Percentiles rank a stretch among this genome's conserved stretches.
phyloP scores from a whole-genome alignment of 345 rosid genomes.

The Eucalyptus marginata region DNA sequence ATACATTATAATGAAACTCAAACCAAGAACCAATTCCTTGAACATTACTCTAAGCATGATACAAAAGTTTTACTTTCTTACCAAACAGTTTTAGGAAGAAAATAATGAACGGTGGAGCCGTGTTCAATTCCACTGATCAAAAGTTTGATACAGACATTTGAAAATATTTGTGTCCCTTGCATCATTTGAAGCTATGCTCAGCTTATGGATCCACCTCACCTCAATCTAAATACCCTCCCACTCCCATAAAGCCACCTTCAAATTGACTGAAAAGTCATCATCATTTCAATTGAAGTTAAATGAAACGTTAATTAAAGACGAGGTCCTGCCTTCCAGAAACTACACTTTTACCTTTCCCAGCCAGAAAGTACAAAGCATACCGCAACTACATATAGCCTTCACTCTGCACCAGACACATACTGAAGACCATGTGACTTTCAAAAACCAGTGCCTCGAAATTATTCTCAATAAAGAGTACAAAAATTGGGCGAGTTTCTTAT shows the following conservation, averaged over 20 bases:
- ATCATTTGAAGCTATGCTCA: background rate
- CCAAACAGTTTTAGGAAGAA: background rate
- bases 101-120: background rate
- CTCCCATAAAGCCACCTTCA: background rate
- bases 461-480: background rate
- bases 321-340: background rate
- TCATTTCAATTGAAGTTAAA: background rate
- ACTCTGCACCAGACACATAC: background rate
- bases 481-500: background rate
- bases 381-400: background rate
- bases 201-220: background rate
- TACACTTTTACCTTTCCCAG: background rate
- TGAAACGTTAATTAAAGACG: background rate
- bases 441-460: background rate
- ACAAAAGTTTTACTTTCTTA: background rate
- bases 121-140: background rate
- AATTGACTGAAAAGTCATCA: background rate
- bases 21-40: background rate
- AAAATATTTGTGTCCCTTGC: background rate
- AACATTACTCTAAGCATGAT: background rate
- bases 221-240: background rate
- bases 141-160: background rate
- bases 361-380: background rate
- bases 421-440: background rate
- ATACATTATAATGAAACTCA: background rate